These are phyloP conservation scores for Tulasnella calospora DNA, from an alignment of 768 basidiomycete genomes.

Conservation along the genomic window DNA sequence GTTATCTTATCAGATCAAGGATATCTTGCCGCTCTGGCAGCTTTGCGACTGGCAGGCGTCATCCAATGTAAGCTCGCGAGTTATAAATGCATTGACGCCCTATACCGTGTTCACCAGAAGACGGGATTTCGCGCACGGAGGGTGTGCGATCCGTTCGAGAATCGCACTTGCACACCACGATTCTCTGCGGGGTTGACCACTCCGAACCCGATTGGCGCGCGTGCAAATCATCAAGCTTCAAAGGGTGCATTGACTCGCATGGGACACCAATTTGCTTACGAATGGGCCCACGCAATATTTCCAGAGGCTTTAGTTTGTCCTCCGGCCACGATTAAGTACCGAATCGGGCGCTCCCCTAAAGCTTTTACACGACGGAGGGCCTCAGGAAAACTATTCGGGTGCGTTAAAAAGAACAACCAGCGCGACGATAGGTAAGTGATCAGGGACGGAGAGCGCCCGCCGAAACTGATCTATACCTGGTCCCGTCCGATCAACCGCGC, in stretches of 20 bases:
- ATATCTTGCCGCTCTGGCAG: neutral
- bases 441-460: neutral
- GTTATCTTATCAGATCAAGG: neutral
- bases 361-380: neutral
- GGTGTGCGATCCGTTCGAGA: neutral
- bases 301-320: neutral
- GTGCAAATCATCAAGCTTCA: slow-evolving; percentile 1
- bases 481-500: neutral
- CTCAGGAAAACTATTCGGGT: neutral
- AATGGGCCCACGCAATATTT: neutral
- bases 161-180: neutral
- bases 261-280: neutral
- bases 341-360: neutral
- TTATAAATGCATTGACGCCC: neutral
- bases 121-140: neutral
- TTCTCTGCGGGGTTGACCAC: neutral
- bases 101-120: neutral
- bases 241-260: neutral
- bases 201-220: neutral
- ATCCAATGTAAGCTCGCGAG: neutral
- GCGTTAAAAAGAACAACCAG: neutral
- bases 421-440: neutral
- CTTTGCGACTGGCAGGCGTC: too few relatives aligned
- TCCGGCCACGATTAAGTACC: neutral
- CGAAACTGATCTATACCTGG: neutral